These are phyloP conservation scores for Gardenia jasminoides DNA, from an alignment of 257 asterid species.

Conservation along the genomic window DNA sequence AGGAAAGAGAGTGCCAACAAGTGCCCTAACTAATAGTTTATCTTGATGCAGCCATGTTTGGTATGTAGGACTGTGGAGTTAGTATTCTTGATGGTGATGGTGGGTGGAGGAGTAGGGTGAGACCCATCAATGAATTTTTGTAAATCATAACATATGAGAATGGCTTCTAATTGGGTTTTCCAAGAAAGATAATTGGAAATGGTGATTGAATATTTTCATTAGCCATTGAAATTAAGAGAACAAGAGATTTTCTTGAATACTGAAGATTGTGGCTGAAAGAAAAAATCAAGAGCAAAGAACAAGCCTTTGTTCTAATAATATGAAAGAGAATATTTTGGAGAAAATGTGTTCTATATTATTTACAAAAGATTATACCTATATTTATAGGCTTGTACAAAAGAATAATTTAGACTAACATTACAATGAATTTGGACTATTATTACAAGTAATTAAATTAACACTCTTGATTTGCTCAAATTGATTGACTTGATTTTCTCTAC, in stretches of 20 bases:
- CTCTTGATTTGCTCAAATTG: too few species aligned
- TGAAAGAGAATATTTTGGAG: background rate
- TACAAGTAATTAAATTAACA: too few species aligned
- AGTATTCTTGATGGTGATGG: background rate
- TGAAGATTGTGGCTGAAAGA: background rate
- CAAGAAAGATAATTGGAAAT: background rate
- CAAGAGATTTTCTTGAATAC: background rate
- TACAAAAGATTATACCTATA: too few species aligned
- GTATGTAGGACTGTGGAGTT: background rate
- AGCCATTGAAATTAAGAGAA: background rate
- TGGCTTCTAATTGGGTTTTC: constrained; percentile 9
- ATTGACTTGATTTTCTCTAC: too few species aligned
- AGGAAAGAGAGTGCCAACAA: background rate
- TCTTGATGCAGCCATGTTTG: constrained; percentile 1
- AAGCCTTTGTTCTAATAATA: background rate
- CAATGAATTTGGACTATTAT: too few species aligned
- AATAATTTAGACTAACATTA: too few species aligned
- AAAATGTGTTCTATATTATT: too few species aligned
- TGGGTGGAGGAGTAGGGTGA: background rate
- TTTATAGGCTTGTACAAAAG: too few species aligned
- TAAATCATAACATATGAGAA: constrained; percentile 5
- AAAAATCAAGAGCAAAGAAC: background rate
- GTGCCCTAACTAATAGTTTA: background rate
- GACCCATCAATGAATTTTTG: constrained; percentile 8
- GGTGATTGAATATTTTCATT: background rate